Base-by-base conservation (phyloP, 352 stramenopile genomes). In the Phytophthora tentaculata region DNA sequence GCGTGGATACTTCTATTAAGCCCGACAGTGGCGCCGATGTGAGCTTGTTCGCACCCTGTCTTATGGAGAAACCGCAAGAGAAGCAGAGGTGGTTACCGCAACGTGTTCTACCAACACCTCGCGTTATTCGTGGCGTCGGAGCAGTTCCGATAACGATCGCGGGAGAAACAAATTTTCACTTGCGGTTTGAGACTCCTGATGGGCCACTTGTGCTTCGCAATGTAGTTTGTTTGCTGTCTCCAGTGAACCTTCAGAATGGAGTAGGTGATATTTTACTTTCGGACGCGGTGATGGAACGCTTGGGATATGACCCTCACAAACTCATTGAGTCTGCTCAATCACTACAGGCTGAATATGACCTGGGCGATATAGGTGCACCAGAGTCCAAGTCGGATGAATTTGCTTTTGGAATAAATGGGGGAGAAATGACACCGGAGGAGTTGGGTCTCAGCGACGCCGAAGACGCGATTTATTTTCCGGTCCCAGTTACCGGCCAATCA, bases 251-350 rank as follows among this genome's bases (percentile, higher is more conserved):
- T 35, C 22, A 32, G 12, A 24, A 3, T 22, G 32, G 52, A 14
- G 52, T 48, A 0, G 52, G 52, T 14, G 52, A 43, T 44, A 56
- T 56, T 22, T 55, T 55, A 41, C 49, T 56, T 2, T 35, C 45
- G 1, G 49, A 56, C n/a, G 49, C 49, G 8, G 49, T 56, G 3
- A 56, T 44, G 28, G 26, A 56, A 43, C 26, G 49, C 12, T 17
- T 58, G 32, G 52, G 52, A 35, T 58, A 58, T 16, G 32, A 48
- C 22, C 32, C 29, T 12, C 17, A 48, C 19, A 47, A 58, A 22
- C 22, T 48, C 5, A 35, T 58, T 0, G 35, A 29, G 16, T 22
- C 49, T 5, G 52, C 52, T 2, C 32, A 58, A 12, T 47, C 32
- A 2, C 3, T 58, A 0, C 8, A 58, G 52, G 10, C 52, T 0